Base-by-base conservation (phyloP, 1,284 basidiomycete genomes). In the Rhodotorula glutinis region DNA sequence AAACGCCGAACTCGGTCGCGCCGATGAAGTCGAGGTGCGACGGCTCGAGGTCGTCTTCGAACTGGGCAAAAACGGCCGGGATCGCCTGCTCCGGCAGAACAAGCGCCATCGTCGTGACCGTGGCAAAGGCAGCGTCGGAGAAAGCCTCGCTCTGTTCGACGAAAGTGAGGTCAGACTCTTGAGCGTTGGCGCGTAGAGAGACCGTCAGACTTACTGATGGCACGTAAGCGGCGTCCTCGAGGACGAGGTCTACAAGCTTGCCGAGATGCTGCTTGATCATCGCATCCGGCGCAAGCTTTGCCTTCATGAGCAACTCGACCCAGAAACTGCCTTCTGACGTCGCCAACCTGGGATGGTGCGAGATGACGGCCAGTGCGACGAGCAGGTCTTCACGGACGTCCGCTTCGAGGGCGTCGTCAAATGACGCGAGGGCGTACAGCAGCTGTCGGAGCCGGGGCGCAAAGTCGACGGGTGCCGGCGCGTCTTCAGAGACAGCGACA, bases 271-370 rank as follows among this genome's bases (percentile, higher is more conserved):
- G 79, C 17, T 79, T 79, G 21, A 89, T 82, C 3, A 90, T 76
- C 17, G 83, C 81, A 44, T 84, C 83, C 1, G 92, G 91, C 77
- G 92, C 89, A 9, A 85, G 76, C 3, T 82, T 78, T 0, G 87
- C 86, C 63, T 82, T 83, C 74, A 91, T 88, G 61, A 88, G 88
- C 8, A 91, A 73, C 60, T 92, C 90, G 69, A 95, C 88, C 92
- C 92, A 97, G 1, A 67, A 51, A n/a, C 66, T 69, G 30, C 62
- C 60, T 44, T 73, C 62, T 21, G 29, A 51, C 11, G 61, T 38
- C 9, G 53, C 57, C 27, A 73, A 30, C 4, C 83, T 79, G 9
- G 85, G 83, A 78, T 94, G 91, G 78, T 94, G 91, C 0, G 86
- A 85, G 49, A 92, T 75, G 16, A 91, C 82, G 19, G 91, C 70